A percentile compares a stretch with the other conserved stretches of the same genome.
Conservation (phyloP, 108 stramenopile species). For the Nannochloropsis gaditana region DNA sequence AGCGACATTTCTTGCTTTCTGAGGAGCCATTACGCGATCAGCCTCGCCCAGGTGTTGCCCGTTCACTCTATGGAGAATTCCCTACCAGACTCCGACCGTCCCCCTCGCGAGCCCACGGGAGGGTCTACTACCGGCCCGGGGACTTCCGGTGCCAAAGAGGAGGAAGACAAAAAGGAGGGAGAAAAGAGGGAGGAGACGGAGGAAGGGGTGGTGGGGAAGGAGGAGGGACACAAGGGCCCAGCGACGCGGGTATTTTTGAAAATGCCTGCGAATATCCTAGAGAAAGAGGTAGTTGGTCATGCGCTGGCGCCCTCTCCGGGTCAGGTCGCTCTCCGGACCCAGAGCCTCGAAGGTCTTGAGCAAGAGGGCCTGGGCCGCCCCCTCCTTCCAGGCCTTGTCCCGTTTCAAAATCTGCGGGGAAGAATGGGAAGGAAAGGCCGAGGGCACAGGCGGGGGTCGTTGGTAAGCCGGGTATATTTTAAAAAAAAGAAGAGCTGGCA, state of each 20-base stretch:
- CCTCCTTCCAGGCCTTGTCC: background rate
- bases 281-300: background rate
- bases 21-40: too few species aligned
- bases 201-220: background rate
- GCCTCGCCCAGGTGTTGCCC: too few species aligned
- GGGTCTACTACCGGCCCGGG: too few species aligned
- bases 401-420: slow-evolving; percentile 8
- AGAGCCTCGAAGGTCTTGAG: slow-evolving; percentile 14
- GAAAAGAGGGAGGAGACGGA: background rate
- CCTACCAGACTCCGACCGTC: too few species aligned
- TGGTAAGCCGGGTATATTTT: background rate
- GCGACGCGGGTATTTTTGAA: background rate
- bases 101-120: too few species aligned
- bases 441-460: background rate
- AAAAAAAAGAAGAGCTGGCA: background rate
- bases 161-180: background rate
- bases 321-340: background rate
- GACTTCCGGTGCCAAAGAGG: background rate
- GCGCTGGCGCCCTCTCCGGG: background rate
- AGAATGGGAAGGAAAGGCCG: background rate
- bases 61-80: too few species aligned
- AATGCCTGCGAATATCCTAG: background rate
- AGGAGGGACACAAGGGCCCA: background rate
- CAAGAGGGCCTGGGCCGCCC: background rate
- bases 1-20: too few species aligned